These are phyloP conservation scores for Cladosporium velox DNA, from an alignment of 2,329 filamentous ascomycete species.

Conservation along the genomic window DNA sequence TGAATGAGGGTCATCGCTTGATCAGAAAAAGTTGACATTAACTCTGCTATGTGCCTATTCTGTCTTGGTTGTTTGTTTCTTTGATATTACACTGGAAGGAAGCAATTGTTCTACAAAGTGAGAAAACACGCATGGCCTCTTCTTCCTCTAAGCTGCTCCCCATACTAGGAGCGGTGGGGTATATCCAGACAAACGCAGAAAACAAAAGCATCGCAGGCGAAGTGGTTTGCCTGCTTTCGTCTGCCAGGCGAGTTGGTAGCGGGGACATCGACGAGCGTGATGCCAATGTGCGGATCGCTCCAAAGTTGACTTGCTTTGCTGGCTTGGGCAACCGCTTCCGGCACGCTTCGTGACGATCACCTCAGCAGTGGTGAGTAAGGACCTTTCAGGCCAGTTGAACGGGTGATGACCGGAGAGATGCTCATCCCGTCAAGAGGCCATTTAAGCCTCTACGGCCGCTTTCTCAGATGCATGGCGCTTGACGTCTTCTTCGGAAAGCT, in stretches of 20 bases:
- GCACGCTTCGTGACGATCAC: background rate
- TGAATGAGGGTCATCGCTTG: too few species aligned
- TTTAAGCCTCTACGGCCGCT: background rate
- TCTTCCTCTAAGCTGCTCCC: background rate
- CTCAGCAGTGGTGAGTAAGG: background rate
- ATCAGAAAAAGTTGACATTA: background rate
- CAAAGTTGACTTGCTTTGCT: background rate
- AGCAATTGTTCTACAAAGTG: background rate
- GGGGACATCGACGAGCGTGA: background rate
- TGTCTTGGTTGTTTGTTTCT: background rate
- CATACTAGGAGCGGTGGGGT: background rate
- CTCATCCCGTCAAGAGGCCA: background rate
- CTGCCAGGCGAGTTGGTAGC: background rate
- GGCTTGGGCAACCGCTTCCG: background rate
- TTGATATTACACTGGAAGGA: background rate
- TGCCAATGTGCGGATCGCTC: background rate
- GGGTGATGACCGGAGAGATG: background rate
- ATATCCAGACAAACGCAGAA: background rate
- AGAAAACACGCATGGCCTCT: background rate
- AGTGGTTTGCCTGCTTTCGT: background rate
- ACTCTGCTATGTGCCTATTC: background rate
- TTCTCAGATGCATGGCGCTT: background rate
- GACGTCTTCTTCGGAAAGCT: background rate
- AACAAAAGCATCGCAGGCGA: background rate
- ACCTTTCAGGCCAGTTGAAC: background rate